Conservation (phyloP, 2,329 filamentous ascomycete species). For the Lasiodiplodia gonubiensis region DNA sequence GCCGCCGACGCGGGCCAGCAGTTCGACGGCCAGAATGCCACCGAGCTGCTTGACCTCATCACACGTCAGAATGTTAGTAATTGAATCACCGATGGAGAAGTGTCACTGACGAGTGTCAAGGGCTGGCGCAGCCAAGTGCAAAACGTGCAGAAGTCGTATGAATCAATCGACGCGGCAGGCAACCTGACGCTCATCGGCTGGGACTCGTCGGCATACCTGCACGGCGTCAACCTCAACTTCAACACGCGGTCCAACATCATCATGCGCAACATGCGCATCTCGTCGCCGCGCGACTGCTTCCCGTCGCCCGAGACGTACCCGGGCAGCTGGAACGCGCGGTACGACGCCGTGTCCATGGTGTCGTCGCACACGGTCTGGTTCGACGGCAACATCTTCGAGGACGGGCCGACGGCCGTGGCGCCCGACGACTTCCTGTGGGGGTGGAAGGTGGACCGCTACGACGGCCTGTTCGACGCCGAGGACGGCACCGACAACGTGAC, state of each 20-base stretch:
- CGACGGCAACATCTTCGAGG: slow-evolving; percentile 26
- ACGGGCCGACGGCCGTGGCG: slow-evolving; percentile 12
- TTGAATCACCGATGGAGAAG: neutral
- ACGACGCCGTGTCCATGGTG: slow-evolving; percentile 24
- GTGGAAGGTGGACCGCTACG: slow-evolving; percentile 25
- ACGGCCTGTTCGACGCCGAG: slow-evolving; percentile 25
- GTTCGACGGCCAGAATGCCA: slow-evolving; percentile 17
- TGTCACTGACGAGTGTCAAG: no score
- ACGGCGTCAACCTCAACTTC: slow-evolving; percentile 24
- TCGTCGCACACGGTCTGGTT: slow-evolving; percentile 15
- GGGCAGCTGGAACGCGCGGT: slow-evolving; percentile 14
- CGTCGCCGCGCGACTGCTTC: slow-evolving; percentile 24
- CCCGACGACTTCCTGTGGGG: slow-evolving; percentile 14
- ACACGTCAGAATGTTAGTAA: slow-evolving; percentile 10
- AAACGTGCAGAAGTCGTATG: slow-evolving; percentile 16
- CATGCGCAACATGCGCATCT: slow-evolving; percentile 24
- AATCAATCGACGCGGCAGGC: slow-evolving; percentile 17
- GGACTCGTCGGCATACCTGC: slow-evolving; percentile 12
- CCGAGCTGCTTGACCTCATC: slow-evolving; percentile 12
- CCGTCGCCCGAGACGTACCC: slow-evolving; percentile 18
- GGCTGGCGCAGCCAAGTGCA: slow-evolving; percentile 21
- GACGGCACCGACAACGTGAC: slow-evolving; percentile 24
- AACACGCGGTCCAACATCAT: slow-evolving; percentile 24
- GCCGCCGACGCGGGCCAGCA: slow-evolving; percentile 3
- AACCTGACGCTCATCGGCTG: slow-evolving; percentile 22